Evolutionary conservation across 2,329 filamentous ascomycete species (phyloP).

Genomic region (Talaromyces piceae): DNA sequence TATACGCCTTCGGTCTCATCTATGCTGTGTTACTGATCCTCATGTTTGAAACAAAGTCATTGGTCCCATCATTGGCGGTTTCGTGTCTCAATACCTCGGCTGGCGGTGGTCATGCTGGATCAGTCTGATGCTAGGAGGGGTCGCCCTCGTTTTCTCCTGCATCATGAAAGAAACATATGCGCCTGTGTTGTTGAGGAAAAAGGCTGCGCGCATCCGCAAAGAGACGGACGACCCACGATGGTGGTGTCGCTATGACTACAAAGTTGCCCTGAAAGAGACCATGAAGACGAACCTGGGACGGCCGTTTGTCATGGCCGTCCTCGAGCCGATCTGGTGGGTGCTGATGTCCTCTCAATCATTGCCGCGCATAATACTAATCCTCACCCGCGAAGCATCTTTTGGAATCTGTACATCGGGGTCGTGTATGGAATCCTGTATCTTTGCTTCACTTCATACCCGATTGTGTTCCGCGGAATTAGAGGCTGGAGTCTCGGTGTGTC

Average conservation of each 20-base stretch:
- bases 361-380: slow-evolving; percentile 7
- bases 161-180: slow-evolving; percentile 58
- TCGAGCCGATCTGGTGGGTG: slow-evolving; percentile 73
- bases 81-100: slow-evolving; percentile 60
- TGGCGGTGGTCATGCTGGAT: slow-evolving; percentile 78
- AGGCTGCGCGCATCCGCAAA: slow-evolving; percentile 55
- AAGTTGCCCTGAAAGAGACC: slow-evolving; percentile 55
- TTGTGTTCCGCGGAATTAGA: slow-evolving; percentile 67
- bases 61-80: slow-evolving; percentile 71
- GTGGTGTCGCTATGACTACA: slow-evolving; percentile 75
- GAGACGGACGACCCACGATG: slow-evolving; percentile 64
- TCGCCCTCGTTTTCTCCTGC: slow-evolving; percentile 56
- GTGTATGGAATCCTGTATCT: slow-evolving; percentile 84
- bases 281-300: slow-evolving; percentile 69
- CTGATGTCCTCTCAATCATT: not conserved
- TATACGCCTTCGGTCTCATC: slow-evolving; percentile 1
- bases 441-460: slow-evolving; percentile 84
- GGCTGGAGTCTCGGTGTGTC: slow-evolving; percentile 69
- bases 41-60: too few relatives aligned
- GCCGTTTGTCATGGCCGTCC: slow-evolving; percentile 68
- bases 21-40: not conserved
- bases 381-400: slow-evolving; percentile 57
- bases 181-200: slow-evolving; percentile 58
- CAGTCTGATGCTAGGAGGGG: slow-evolving; percentile 56
- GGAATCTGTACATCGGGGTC: slow-evolving; percentile 63